Base-by-base conservation (phyloP, 257 asterid genomes). In the Gentiana straminea region DNA sequence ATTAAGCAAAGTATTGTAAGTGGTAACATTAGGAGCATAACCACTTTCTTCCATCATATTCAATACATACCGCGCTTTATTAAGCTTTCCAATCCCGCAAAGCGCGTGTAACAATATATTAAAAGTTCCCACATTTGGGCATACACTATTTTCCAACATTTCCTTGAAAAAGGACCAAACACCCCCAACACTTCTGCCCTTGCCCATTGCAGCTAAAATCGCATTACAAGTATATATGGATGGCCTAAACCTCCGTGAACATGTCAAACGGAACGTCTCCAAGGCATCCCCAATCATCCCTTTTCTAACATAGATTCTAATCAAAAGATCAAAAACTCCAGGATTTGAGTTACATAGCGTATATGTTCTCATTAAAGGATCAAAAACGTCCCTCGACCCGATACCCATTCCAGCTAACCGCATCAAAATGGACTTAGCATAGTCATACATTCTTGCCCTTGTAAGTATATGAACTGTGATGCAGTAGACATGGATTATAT, bases 41-140 rank as follows among this genome's bases (percentile, higher is more conserved):
- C 95, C 98, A 62, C 95, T 79, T 70, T 81, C 87, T 80, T 84
- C 96, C 94, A 91, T 91, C 71, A 78, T 87, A 57, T 54, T 63
- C 0, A 91, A 75, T 48, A 91, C 76, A 77, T 75, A 73, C 13
- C 65, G 73, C 1, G 95, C 95, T 75, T 80, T 78, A 70, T 81
- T 79, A 55, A 87, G 66, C 60, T 83, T 81, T 60, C 95, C 96
- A 45, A 79, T 75, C 35, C 65, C 55, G 66, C 98, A 91, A 34
- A 91, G 81, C 8, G 83, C 85, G 55, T 79, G 80, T 68, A 91
- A 60, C 59, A 83, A 66, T 70, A 87, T 77, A 69, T 91, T 91
- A 67, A 87, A 91, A 3, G 95, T 84, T 58, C 68, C 75, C 35
- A 83, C 67, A 55, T 83, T 80, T 1, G 95, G 95, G 60, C 82